Evolutionary conservation across 1,139 yeast genomes (phyloP).

Genomic region (Geotrichum phurueaensis): DNA sequence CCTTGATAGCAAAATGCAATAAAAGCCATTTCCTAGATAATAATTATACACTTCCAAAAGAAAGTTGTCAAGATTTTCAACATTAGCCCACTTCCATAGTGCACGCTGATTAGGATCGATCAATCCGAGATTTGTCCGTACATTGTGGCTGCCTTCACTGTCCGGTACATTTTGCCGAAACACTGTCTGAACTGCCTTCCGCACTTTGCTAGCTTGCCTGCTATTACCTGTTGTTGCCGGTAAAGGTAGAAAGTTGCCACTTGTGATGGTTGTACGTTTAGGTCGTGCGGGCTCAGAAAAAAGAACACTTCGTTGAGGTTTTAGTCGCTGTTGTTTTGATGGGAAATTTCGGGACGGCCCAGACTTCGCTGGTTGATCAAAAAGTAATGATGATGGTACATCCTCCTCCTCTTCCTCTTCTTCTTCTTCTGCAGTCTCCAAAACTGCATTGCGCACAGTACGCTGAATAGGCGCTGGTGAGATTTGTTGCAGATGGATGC

Average conservation of each 20-base stretch:
- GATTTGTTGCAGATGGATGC: neutral
- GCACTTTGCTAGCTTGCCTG: slow-evolving; percentile 1
- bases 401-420: slow-evolving; percentile 11
- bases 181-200: slow-evolving; percentile 6
- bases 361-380: slow-evolving; percentile 8
- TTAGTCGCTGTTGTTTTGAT: slow-evolving; percentile 1
- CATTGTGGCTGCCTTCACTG: neutral
- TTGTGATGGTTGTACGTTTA: neutral
- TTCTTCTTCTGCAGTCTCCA: neutral
- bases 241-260: neutral
- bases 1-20: slow-evolving; percentile 64
- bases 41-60: slow-evolving; percentile 76
- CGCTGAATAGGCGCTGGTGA: neutral
- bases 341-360: neutral
- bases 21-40: slow-evolving; percentile 78
- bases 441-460: neutral
- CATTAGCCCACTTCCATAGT: slow-evolving; percentile 93
- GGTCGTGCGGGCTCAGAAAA: neutral
- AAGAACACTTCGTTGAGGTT: neutral
- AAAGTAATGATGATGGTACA: slow-evolving; percentile 13
- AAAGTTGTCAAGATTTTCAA: slow-evolving; percentile 82
- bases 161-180: slow-evolving; percentile 2
- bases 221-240: neutral
- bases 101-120: slow-evolving; percentile 70
- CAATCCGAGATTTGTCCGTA: slow-evolving; percentile 6